Evolutionary conservation across 2,329 filamentous ascomycete species (phyloP).

Genomic region (Cryoendolithus antarcticus): DNA sequence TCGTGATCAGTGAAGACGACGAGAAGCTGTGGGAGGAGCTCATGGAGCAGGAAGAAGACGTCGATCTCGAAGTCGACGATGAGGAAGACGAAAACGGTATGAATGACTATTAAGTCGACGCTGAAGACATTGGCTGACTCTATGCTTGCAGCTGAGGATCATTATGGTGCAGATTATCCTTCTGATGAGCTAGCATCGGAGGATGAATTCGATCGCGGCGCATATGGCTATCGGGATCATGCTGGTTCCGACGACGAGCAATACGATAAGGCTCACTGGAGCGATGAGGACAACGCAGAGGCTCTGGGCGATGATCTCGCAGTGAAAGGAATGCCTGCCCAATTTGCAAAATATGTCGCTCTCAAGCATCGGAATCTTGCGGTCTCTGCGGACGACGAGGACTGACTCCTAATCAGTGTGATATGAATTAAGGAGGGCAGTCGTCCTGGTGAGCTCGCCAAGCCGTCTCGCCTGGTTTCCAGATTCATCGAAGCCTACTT

Average conservation of each 20-base stretch:
- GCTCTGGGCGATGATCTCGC: neutral
- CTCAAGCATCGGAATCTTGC: too few species aligned
- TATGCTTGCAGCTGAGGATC: conserved; percentile 48
- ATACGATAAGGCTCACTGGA: conserved; percentile 16
- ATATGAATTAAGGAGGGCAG: too few species aligned
- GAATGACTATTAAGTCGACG: neutral
- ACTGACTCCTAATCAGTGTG: too few species aligned
- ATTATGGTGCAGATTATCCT: conserved; percentile 69
- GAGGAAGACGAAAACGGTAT: conserved; percentile 47
- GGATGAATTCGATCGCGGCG: conserved; percentile 44
- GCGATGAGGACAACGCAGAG: conserved; percentile 11
- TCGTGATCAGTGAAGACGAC: conserved; percentile 39
- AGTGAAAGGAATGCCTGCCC: too few species aligned
- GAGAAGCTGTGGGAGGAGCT: conserved; percentile 47
- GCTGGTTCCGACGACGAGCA: conserved; percentile 30
- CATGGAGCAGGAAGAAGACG: conserved; percentile 16
- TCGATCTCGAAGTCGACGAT: conserved; percentile 37
- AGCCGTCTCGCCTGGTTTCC: too few species aligned
- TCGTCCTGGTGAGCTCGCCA: too few species aligned
- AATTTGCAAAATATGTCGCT: too few species aligned
- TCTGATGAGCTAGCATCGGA: conserved; percentile 67
- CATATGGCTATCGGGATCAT: conserved; percentile 28
- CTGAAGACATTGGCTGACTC: too few species aligned
- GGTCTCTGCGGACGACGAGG: too few species aligned
- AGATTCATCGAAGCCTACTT: too few species aligned